Evolutionary conservation across 1,139 yeast genomes (phyloP).

Genomic region (Zygosaccharomyces sapae): DNA sequence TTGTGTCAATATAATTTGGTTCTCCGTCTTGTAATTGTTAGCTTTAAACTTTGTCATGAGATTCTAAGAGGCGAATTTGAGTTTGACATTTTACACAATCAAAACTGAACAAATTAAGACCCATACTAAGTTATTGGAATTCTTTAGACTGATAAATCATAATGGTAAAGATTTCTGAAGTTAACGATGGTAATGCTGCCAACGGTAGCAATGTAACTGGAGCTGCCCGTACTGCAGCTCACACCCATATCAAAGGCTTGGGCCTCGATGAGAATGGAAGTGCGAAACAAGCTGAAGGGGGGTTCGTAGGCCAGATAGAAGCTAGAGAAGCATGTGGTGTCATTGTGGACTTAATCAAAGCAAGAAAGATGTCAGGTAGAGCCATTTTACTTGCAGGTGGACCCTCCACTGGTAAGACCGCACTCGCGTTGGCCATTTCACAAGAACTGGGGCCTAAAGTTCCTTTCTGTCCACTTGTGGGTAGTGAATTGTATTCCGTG

Average conservation of each 20-base stretch:
- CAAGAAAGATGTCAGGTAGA: constrained; percentile 90
- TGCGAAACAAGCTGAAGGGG: constrained; percentile 85
- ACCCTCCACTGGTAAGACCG: constrained; percentile 98
- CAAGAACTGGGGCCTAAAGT: constrained; percentile 98
- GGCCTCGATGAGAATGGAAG: constrained; percentile 89
- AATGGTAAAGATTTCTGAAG: constrained; percentile 85
- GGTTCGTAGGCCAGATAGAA: constrained; percentile 89
- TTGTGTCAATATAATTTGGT: background rate
- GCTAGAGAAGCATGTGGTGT: constrained; percentile 99
- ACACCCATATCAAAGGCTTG: constrained; percentile 92
- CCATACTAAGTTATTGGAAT: background rate
- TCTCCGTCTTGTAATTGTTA: background rate
- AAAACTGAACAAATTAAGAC: background rate
- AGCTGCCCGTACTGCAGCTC: constrained; percentile 86
- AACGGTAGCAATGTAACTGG: constrained; percentile 35
- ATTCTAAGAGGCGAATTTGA: background rate
- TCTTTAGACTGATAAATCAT: background rate
- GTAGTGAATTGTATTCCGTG: constrained; percentile 90
- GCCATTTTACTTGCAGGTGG: constrained; percentile 96
- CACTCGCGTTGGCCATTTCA: constrained; percentile 90
- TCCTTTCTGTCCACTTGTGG: constrained; percentile 97
- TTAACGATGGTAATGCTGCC: constrained; percentile 46
- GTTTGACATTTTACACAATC: background rate
- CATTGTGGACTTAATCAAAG: constrained; percentile 87
- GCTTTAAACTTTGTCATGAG: background rate